These are phyloP conservation scores for Teratosphaeria destructans DNA, from an alignment of 2,329 filamentous ascomycete genomes.

Conservation along the genomic window DNA sequence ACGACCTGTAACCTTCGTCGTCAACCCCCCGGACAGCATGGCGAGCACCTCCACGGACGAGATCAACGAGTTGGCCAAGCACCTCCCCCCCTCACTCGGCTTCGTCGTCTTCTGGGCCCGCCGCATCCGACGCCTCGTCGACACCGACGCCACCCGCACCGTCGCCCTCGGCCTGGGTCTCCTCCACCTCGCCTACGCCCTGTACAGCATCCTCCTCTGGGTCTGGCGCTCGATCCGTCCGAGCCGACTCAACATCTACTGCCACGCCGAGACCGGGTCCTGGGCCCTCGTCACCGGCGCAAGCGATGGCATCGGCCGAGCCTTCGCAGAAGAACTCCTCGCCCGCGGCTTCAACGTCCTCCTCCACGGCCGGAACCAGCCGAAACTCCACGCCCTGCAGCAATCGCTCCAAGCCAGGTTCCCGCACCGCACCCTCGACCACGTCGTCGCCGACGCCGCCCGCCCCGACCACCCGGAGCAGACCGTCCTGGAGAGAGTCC, in stretches of 20 bases:
- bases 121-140: not conserved
- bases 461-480: slow-evolving; percentile 3
- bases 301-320: slow-evolving; percentile 46
- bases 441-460: slow-evolving; percentile 37
- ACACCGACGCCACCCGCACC: not conserved
- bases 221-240: slow-evolving; percentile 5
- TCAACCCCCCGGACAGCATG: not conserved
- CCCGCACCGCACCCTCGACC: slow-evolving; percentile 31
- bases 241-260: slow-evolving; percentile 4
- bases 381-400: slow-evolving; percentile 38
- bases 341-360: slow-evolving; percentile 45
- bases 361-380: slow-evolving; percentile 45
- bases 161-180: not conserved
- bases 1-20: not conserved
- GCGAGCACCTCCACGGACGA: not conserved
- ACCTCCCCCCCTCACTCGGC: not conserved
- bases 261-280: slow-evolving; percentile 8
- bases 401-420: slow-evolving; percentile 30
- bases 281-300: slow-evolving; percentile 35
- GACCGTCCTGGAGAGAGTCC: slow-evolving; percentile 9
- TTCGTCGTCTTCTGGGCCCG: not conserved
- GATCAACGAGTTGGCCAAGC: not conserved
- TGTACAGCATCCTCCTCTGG: not conserved
- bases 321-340: slow-evolving; percentile 43
- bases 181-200: not conserved